Percentiles rank a stretch among this genome's conserved stretches.
Evolutionary conservation across 1,139 yeast species (phyloP).

Genomic region (Debaryomycetaceae sp.): DNA sequence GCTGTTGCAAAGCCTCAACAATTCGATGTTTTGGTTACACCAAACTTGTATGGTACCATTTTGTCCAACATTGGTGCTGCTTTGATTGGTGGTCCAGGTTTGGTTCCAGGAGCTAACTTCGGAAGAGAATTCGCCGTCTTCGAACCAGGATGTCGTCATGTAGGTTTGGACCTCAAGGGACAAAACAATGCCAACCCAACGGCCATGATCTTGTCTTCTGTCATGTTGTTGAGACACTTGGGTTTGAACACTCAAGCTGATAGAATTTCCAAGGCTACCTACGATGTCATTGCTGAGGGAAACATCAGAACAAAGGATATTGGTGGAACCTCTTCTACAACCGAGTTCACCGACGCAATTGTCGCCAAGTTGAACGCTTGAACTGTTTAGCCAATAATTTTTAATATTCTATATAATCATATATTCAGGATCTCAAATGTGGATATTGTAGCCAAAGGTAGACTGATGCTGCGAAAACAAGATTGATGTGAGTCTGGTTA

Average conservation of each 20-base stretch:
- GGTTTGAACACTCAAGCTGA: conserved; percentile 84
- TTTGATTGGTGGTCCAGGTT: conserved; percentile 97
- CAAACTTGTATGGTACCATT: conserved; percentile 97
- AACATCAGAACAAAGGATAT: conserved; percentile 76
- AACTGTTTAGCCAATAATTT: background rate
- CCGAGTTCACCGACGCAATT: conserved; percentile 89
- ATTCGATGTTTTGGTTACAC: conserved; percentile 96
- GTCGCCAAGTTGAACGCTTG: conserved; percentile 52
- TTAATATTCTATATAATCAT: conserved; percentile 8
- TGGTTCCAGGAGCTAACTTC: conserved; percentile 97
- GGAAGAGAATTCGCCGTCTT: conserved; percentile 98
- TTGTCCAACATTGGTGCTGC: conserved; percentile 98
- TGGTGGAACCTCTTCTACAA: conserved; percentile 85
- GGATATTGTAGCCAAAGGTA: background rate
- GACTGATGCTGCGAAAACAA: too few species aligned
- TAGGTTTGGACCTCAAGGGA: conserved; percentile 94
- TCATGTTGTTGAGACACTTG: conserved; percentile 91
- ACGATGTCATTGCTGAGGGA: conserved; percentile 86
- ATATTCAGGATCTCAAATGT: background rate
- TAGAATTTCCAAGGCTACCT: conserved; percentile 83
- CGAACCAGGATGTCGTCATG: conserved; percentile 99
- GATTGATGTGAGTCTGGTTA: too few species aligned
- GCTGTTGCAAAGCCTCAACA: conserved; percentile 98
- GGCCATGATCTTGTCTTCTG: conserved; percentile 88
- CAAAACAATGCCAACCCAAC: conserved; percentile 97